Evolutionary conservation across 1,139 yeast genomes (phyloP).

Genomic region (Pichia sp.): DNA sequence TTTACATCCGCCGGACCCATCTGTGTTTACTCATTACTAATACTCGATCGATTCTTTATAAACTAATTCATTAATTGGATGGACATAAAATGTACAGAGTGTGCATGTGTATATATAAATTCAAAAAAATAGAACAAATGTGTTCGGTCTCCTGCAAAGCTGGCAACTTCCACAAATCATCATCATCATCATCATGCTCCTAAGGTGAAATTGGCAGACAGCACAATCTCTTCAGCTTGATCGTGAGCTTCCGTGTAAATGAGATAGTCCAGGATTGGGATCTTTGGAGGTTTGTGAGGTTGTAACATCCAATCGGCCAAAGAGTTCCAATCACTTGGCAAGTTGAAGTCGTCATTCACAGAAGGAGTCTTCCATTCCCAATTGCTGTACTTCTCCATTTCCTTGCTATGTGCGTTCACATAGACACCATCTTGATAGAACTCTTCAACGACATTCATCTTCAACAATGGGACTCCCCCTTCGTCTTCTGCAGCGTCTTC

Average conservation of each 20-base stretch:
- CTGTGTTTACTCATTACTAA: too few relatives aligned
- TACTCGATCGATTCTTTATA: too few relatives aligned
- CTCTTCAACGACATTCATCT: constrained; percentile 6
- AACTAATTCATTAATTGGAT: too few relatives aligned
- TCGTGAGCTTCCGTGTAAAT: constrained; percentile 4
- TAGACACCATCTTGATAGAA: constrained; percentile 3
- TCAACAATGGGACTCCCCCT: neutral
- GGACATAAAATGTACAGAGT: too few relatives aligned
- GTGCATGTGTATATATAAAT: too few relatives aligned
- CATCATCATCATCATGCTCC: too few relatives aligned
- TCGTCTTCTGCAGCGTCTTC: neutral
- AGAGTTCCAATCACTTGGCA: constrained; percentile 5
- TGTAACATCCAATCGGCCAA: constrained; percentile 9
- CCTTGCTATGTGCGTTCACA: constrained; percentile 8
- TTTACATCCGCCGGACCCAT: too few relatives aligned
- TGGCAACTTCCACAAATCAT: too few relatives aligned
- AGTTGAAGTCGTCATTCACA: neutral
- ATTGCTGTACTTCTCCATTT: constrained; percentile 6
- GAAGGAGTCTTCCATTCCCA: constrained; percentile 9
- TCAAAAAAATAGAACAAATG: too few relatives aligned
- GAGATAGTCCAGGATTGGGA: constrained; percentile 10
- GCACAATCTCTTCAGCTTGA: neutral
- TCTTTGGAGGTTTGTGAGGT: constrained; percentile 13
- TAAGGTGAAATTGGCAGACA: too few relatives aligned
- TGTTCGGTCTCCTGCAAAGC: too few relatives aligned